Percentiles rank a stretch among this genome's conserved stretches.
Conservation (phyloP, 2,329 filamentous ascomycete genomes). For the Fonsecaea erecta region DNA sequence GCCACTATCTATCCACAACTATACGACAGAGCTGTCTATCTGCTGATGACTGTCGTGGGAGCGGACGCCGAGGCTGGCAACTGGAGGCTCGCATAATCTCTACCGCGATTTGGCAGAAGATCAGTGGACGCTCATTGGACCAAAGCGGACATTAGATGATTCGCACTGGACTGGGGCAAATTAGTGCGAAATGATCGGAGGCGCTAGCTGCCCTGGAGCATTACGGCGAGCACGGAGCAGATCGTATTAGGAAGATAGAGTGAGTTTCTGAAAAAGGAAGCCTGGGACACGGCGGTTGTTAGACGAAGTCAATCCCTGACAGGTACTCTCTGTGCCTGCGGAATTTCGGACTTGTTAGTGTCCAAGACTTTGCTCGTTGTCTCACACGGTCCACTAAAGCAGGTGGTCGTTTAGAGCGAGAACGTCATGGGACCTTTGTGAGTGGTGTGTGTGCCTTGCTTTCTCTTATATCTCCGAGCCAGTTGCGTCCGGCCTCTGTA, state of each 20-base stretch:
- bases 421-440: conserved; percentile 9
- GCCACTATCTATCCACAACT: not conserved
- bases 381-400: conserved; percentile 3
- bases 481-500: not conserved
- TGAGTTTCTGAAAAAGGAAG: conserved; percentile 12
- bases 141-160: not conserved
- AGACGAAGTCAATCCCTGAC: not conserved
- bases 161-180: not conserved
- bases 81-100: not conserved
- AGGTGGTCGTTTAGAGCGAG: conserved; percentile 2
- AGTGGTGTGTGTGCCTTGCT: not conserved
- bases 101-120: conserved; percentile 1
- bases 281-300: not conserved
- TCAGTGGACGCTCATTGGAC: not conserved
- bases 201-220: conserved; percentile 3
- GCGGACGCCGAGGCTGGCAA: not conserved
- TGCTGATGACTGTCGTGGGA: not conserved
- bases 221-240: conserved; percentile 29
- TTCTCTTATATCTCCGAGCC: not conserved
- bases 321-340: not conserved
- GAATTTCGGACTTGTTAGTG: conserved; percentile 12
- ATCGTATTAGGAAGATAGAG: conserved; percentile 24
- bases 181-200: conserved; percentile 8
- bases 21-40: not conserved
- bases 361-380: conserved; percentile 3